Evolutionary conservation across 1,284 basidiomycete genomes (phyloP).

Genomic region (Porodaedalea pini): DNA sequence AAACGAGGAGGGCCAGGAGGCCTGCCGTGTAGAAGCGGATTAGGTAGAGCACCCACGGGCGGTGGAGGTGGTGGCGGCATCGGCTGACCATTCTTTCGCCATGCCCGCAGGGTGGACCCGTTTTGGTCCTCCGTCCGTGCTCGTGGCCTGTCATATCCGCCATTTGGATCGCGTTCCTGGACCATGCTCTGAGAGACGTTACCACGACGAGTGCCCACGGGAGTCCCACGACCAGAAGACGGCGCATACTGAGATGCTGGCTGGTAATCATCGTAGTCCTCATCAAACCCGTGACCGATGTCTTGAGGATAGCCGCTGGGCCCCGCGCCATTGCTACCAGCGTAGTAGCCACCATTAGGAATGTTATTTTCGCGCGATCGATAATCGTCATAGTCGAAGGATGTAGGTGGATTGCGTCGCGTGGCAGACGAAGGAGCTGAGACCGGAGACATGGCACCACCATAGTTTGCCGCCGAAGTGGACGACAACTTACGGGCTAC

Average conservation of each 20-base stretch:
- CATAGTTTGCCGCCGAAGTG: slow-evolving; percentile 12
- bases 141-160: slow-evolving; percentile 51
- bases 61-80: slow-evolving; percentile 24
- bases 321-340: slow-evolving; percentile 31
- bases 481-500: slow-evolving; percentile 17
- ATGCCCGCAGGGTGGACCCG: slow-evolving; percentile 61
- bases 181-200: slow-evolving; percentile 58
- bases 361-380: slow-evolving; percentile 29
- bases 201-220: slow-evolving; percentile 50
- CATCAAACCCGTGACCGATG: slow-evolving; percentile 66
- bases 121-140: slow-evolving; percentile 74
- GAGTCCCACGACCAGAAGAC: slow-evolving; percentile 61
- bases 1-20: slow-evolving; percentile 50
- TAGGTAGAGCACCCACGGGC: slow-evolving; percentile 22
- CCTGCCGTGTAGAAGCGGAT: slow-evolving; percentile 24
- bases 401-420: slow-evolving; percentile 35
- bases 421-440: slow-evolving; percentile 38
- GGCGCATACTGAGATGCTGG: slow-evolving; percentile 43
- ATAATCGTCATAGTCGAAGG: slow-evolving; percentile 41
- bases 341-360: slow-evolving; percentile 29
- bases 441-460: slow-evolving; percentile 19
- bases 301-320: slow-evolving; percentile 59
- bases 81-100: slow-evolving; percentile 41
- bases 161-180: slow-evolving; percentile 45
- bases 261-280: slow-evolving; percentile 72